Evolutionary conservation across 371 early-diverging fungal species (phyloP), one percentile per base, ranked within the genome.

Genomic region (Sporodiniella umbellata): DNA sequence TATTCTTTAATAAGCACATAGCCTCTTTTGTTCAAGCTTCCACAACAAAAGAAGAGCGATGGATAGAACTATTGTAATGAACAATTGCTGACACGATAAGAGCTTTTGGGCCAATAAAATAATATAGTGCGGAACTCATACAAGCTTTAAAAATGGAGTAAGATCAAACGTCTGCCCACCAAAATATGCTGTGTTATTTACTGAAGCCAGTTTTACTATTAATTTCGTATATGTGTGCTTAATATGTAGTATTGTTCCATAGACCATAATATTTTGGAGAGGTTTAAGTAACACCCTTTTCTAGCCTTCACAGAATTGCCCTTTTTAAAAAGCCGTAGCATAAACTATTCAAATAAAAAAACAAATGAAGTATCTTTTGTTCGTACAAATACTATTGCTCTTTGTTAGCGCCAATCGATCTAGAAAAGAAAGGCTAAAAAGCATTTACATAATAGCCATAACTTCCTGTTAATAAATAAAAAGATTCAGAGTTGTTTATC

Each of bases 1-100:
- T 48, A 33, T 48, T 48, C 48, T 48, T 12, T 48, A 48, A 48
- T 37, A 48, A 48, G 39, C 39, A 48, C 48, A 48, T 48, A 37
- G 39, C 48, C 48, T 48, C 48, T 38, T 48, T 48, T 19, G 39
- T 48, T 48, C 38, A 39, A 48, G 39, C 48, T 39, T 48, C 38
- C 48, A 38, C 39, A 48, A 48, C 48, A 48, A 48, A 48, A 48
- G 39, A 48, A 48, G 48, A 39, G 26, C 26, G 24, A 48, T 48
- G 38, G 17, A 47, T 33, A 45, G 30, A 33, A 45, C 33, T 45
- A 45, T 45, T 48, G 38, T 48, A 28, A 28, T 28, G 30, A 28
- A 28, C 30, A 28, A 7, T 28, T 7, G 30, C 10, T 28, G 30
- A 28, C 10, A 28, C 30, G 10, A 4, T 28, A 28, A 28, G 30